Evolutionary conservation across 129 eudicot genomes (phyloP).

Genomic region (Lonicera japonica): DNA sequence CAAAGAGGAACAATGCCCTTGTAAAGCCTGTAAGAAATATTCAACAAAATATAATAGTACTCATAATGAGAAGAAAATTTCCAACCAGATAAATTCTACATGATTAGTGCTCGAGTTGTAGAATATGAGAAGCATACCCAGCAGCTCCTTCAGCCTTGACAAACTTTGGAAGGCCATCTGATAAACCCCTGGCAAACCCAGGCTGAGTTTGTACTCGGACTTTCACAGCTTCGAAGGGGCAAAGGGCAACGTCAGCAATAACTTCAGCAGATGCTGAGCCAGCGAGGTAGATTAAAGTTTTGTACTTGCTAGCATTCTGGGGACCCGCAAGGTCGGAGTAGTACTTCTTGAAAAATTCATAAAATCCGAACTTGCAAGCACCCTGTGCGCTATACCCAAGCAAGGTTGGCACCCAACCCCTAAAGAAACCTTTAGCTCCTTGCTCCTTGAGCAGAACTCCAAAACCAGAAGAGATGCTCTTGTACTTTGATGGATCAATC

Average conservation of each 20-base stretch:
- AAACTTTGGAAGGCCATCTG: slow-evolving; percentile 74
- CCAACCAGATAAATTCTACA: not conserved
- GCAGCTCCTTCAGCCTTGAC: slow-evolving; percentile 57
- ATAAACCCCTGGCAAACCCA: slow-evolving; percentile 74
- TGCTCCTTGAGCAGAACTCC: slow-evolving; percentile 74
- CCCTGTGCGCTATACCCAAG: slow-evolving; percentile 87
- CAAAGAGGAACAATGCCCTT: slow-evolving; percentile 86
- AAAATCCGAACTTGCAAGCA: slow-evolving; percentile 80
- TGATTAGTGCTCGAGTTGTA: not conserved
- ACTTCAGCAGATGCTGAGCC: slow-evolving; percentile 93
- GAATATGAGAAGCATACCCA: slow-evolving; percentile 36
- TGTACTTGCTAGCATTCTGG: slow-evolving; percentile 63
- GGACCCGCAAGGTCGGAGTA: slow-evolving; percentile 86
- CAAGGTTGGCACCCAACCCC: slow-evolving; percentile 91
- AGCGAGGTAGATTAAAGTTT: slow-evolving; percentile 72
- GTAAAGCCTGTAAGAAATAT: slow-evolving; percentile 47
- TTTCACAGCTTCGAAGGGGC: slow-evolving; percentile 88
- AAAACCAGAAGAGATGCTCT: slow-evolving; percentile 66
- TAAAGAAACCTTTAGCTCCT: slow-evolving; percentile 75
- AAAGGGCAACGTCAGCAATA: slow-evolving; percentile 79
- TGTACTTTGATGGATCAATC: slow-evolving; percentile 82
- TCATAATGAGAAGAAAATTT: not conserved
- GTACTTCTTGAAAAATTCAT: slow-evolving; percentile 75
- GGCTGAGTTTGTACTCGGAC: slow-evolving; percentile 95
- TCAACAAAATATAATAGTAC: not conserved